phyloP scores from a whole-genome alignment of 768 basidiomycete genomes.

The Pulveroboletus sp. region DNA sequence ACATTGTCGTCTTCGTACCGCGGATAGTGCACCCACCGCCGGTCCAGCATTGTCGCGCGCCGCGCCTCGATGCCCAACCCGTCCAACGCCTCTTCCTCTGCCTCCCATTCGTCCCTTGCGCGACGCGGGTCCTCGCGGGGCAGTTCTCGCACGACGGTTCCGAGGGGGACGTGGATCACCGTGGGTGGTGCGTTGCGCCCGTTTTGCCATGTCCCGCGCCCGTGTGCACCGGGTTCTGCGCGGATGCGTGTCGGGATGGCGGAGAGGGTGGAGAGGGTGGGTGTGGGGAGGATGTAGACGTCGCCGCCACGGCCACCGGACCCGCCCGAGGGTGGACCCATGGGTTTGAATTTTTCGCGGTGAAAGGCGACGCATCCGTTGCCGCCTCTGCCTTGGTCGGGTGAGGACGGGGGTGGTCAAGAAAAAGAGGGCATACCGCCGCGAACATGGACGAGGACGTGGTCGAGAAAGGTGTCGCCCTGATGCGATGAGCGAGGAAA shows the following conservation, averaged over 20 bases:
- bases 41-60: slow-evolving; percentile 57
- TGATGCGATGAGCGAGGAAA: slow-evolving; percentile 5
- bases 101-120: slow-evolving; percentile 68
- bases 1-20: slow-evolving; percentile 59
- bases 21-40: slow-evolving; percentile 83
- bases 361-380: slow-evolving; percentile 92
- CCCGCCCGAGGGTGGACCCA: slow-evolving; percentile 91
- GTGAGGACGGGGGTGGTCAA: not conserved
- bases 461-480: slow-evolving; percentile 81
- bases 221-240: slow-evolving; percentile 65
- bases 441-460: slow-evolving; percentile 73
- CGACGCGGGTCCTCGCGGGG: slow-evolving; percentile 62
- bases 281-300: slow-evolving; percentile 79
- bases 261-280: slow-evolving; percentile 74
- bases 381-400: slow-evolving; percentile 71
- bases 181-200: slow-evolving; percentile 73
- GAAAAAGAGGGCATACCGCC: slow-evolving; percentile 49
- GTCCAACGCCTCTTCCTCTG: slow-evolving; percentile 58
- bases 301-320: slow-evolving; percentile 88
- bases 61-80: slow-evolving; percentile 45
- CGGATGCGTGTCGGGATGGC: slow-evolving; percentile 66
- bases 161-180: slow-evolving; percentile 81
- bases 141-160: slow-evolving; percentile 84
- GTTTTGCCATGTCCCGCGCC: slow-evolving; percentile 85
- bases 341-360: slow-evolving; percentile 79